phyloP scores from a whole-genome alignment of 1,139 yeast species.

The Sugiyamaella paludigena region DNA sequence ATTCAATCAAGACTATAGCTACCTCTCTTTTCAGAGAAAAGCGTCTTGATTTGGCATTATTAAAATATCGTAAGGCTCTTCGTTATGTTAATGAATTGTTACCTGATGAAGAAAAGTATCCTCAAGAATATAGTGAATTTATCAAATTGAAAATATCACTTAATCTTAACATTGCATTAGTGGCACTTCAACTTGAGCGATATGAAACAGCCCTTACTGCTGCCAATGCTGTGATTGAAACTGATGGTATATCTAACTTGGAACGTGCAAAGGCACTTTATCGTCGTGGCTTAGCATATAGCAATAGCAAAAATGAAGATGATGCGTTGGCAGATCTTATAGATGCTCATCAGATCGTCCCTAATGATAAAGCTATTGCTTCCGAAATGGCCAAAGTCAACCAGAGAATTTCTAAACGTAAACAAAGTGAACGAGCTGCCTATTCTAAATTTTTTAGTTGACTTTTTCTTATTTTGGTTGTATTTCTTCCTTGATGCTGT shows the following conservation, averaged over 20 bases:
- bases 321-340: conserved; percentile 66
- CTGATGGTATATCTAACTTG: conserved; percentile 59
- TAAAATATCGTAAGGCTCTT: conserved; percentile 70
- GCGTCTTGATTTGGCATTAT: conserved; percentile 49
- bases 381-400: conserved; percentile 67
- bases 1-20: conserved; percentile 70
- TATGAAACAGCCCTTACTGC: conserved; percentile 57
- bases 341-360: conserved; percentile 63
- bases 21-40: conserved; percentile 69
- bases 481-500: background rate
- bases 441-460: conserved; percentile 70
- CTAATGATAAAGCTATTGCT: conserved; percentile 70
- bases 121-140: conserved; percentile 36
- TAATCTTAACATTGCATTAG: conserved; percentile 70
- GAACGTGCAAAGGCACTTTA: conserved; percentile 80
- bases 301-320: conserved; percentile 64
- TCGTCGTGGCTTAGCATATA: conserved; percentile 79
- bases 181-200: conserved; percentile 62
- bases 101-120: conserved; percentile 49
- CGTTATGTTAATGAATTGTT: conserved; percentile 67
- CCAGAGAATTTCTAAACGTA: conserved; percentile 50
- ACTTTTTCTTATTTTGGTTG: background rate
- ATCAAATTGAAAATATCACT: conserved; percentile 54
- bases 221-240: conserved; percentile 64
- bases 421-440: conserved; percentile 76